phyloP scores from a whole-genome alignment of 129 eudicot genomes.

The Glebionis coronaria region DNA sequence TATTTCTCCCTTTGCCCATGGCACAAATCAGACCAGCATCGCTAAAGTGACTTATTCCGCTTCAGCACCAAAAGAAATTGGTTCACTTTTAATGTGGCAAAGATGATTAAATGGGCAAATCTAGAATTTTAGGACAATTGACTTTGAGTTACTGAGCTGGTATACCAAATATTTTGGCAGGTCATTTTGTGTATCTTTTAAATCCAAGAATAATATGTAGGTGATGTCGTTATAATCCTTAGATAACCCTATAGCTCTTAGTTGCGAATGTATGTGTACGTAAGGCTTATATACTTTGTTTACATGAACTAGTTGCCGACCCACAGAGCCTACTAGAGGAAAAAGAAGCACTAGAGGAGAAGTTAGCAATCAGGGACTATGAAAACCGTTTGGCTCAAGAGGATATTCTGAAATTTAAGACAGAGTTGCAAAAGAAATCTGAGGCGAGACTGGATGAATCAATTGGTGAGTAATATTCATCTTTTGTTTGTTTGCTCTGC shows the following conservation, averaged over 20 bases:
- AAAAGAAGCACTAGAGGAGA: conserved; percentile 81
- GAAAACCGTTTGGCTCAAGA: conserved; percentile 95
- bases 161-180: background rate
- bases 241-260: conserved; percentile 3
- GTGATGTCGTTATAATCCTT: conserved; percentile 12
- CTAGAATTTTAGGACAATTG: conserved; percentile 15
- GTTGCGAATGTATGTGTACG: conserved; percentile 17
- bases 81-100: background rate
- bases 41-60: conserved; percentile 4
- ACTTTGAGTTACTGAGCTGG: background rate
- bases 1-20: background rate
- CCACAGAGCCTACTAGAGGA: conserved; percentile 94
- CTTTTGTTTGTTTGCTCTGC: conserved; percentile 8
- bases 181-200: background rate
- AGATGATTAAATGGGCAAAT: conserved; percentile 7
- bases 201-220: conserved; percentile 3
- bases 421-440: conserved; percentile 64
- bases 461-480: conserved; percentile 42
- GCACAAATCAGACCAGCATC: conserved; percentile 8
- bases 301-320: conserved; percentile 74
- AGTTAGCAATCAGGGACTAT: conserved; percentile 82
- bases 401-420: conserved; percentile 65
- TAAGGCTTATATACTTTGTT: conserved; percentile 27
- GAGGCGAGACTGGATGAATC: conserved; percentile 41
- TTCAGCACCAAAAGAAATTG: background rate